Evolutionary conservation across 352 stramenopile genomes (phyloP), one percentile per base, ranked within the genome.

Genomic region (Thraustochytrium sp.): DNA sequence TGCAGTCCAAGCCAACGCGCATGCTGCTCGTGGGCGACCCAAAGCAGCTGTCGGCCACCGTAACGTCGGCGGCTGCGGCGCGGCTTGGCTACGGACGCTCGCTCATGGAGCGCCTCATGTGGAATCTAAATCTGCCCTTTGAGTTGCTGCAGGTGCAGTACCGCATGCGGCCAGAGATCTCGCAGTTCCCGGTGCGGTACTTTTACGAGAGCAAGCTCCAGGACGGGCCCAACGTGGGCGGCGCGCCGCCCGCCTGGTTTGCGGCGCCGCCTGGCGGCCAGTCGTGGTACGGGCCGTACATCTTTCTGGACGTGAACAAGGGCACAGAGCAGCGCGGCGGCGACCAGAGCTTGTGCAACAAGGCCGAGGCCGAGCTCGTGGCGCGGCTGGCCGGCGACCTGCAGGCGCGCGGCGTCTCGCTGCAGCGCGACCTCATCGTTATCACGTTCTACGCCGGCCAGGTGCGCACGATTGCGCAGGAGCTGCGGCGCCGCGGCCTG

Each of bases 181-280:
- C 74, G 9, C 94, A 97, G 5, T 99, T 99, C 78, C 96, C 96
- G 3, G 98, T 94, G 4, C 94, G 95, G 42, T 90, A 93, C 31
- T 99, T 99, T 86, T 99, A 99, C 84, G 93, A 92, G 55, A 94
- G 92, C 5, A 92, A 95, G 86, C 88, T 99, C 31, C 89, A 89
- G 0, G 95, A 97, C 82, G 94, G 93, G 84, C 11, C 87, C 85
- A 46, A 90, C 91, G 73, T 97, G 86, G 82, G 89, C 95, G 94
- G 63, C 90, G 95, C 65, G 90, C 91, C 26, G 94, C 95, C 46
- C 44, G 95, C 55, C 11, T 72, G 59, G 59, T 72, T 72, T 26
- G 34, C 59, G 23, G 59, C 59, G 59, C 34, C 16, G 29, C 16
- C 16, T 72, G 5, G 8, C 40, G 46, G 42, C 26, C 8, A 49